phyloP scores from a whole-genome alignment of 148 eudicot species.

The Rhododendron ferrugineum region DNA sequence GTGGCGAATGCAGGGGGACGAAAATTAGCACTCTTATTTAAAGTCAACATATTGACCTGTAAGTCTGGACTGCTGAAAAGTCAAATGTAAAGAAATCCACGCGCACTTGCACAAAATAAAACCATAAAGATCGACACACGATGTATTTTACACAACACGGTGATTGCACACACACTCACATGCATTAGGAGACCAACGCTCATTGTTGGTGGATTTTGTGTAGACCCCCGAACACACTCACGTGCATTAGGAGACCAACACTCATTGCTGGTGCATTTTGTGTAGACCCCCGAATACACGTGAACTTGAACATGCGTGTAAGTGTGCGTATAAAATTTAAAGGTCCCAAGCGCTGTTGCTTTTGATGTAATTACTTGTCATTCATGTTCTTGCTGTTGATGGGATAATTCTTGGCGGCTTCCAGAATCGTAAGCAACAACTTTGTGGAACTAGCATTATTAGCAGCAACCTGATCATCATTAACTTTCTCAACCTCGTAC shows the following conservation, averaged over 20 bases:
- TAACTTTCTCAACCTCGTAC: conserved; percentile 39
- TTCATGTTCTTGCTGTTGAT: background rate
- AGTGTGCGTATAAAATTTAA: background rate
- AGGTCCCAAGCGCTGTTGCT: background rate
- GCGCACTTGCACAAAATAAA: too few relatives aligned
- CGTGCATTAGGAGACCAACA: too few relatives aligned
- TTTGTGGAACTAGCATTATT: conserved; percentile 27
- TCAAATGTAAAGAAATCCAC: too few relatives aligned
- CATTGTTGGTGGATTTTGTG: too few relatives aligned
- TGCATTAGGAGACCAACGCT: too few relatives aligned
- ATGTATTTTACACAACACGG: background rate
- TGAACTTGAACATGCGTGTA: background rate
- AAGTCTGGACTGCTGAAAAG: too few relatives aligned
- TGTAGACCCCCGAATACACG: background rate
- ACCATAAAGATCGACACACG: too few relatives aligned
- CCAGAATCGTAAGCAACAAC: conserved; percentile 24
- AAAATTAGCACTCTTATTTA: too few relatives aligned
- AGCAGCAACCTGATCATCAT: conserved; percentile 8
- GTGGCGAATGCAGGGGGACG: background rate
- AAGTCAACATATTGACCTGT: too few relatives aligned
- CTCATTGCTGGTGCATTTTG: background rate
- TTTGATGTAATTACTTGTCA: background rate
- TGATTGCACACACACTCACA: background rate
- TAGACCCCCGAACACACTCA: too few relatives aligned
- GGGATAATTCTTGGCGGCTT: conserved; percentile 19